Evolutionary conservation across 2,329 filamentous ascomycete species (phyloP), one percentile per base, ranked within the genome.

Genomic region (Cladophialophora carrionii): DNA sequence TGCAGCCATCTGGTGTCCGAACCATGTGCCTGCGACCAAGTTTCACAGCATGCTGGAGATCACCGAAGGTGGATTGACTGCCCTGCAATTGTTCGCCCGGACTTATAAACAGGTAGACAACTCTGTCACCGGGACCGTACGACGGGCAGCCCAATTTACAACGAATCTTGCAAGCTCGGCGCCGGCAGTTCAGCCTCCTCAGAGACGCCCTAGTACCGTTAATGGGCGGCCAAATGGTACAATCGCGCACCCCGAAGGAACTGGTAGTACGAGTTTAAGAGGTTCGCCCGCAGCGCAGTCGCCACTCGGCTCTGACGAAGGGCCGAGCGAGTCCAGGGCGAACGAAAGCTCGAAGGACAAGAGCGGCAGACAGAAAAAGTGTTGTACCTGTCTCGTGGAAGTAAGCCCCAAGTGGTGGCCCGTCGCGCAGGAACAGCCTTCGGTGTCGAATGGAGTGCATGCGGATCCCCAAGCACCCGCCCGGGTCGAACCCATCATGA

Each of bases 51-150:
- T 97, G 81, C 85, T 90, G 68, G 92, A 97, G 70, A 76, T 85
- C 24, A 87, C 90, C 10, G 87, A 89, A 62, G 82, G 82, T n/a
- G 87, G 87, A n/a, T 78, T 87, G 60, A 96, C 88, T 71, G 92
- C 91, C 9, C 80, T 99, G 57, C 92, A 97, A 76, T 83, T 96
- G 29, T 99, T 90, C 75, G 91, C 90, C 52, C 89, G 89, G 71
- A 92, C 89, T 64, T 97, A 92, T 81, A 99, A 99, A 77, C 94
- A 98, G 78, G 94, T 95, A 8, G 95, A 99, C 75, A 84, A 94
- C 48, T 87, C 90, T 2, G 80, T 97, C 71, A 97, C 93, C 2
- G 95, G 95, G 31, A 97, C 94, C 20, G 91, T 95, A 24, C 89
- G 95, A 61, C 97, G 96, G 78, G 94, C 95, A 24, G 95, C 91